Conservation (phyloP, 306 rosid genomes). For the Cucumis cinereus region DNA sequence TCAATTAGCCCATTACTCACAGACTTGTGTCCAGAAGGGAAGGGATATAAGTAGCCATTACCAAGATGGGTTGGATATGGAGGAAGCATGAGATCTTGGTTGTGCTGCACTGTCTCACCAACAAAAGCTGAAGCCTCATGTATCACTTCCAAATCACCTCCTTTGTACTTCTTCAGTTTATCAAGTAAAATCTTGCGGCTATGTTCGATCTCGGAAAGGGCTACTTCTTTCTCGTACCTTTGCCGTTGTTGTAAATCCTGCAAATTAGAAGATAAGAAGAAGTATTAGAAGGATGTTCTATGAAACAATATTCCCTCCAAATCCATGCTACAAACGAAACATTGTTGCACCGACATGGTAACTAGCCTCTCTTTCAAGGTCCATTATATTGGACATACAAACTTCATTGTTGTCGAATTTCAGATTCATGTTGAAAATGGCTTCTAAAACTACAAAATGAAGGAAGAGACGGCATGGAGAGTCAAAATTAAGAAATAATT, state of each 20-base stretch:
- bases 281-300: neutral
- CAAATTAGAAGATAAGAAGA: neutral
- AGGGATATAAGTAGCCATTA: slow-evolving; percentile 31
- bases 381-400: neutral
- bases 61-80: slow-evolving; percentile 67
- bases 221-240: slow-evolving; percentile 60
- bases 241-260: slow-evolving; percentile 75
- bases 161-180: slow-evolving; percentile 70
- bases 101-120: slow-evolving; percentile 69
- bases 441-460: neutral
- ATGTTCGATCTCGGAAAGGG: slow-evolving; percentile 77
- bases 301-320: neutral
- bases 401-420: neutral
- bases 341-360: neutral
- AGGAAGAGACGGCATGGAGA: neutral
- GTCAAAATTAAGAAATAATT: neutral
- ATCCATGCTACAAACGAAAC: neutral
- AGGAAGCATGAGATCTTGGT: slow-evolving; percentile 73
- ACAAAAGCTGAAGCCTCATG: slow-evolving; percentile 83
- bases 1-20: slow-evolving; percentile 37
- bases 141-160: slow-evolving; percentile 69
- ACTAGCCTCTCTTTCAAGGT: neutral
- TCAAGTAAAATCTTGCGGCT: slow-evolving; percentile 69
- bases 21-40: slow-evolving; percentile 30
- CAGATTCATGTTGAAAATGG: neutral